Percentiles rank a stretch among this genome's conserved stretches.
These are phyloP conservation scores for Microcyclospora tardicrescens DNA, from an alignment of 2,329 filamentous ascomycete species.

Conservation along the genomic window DNA sequence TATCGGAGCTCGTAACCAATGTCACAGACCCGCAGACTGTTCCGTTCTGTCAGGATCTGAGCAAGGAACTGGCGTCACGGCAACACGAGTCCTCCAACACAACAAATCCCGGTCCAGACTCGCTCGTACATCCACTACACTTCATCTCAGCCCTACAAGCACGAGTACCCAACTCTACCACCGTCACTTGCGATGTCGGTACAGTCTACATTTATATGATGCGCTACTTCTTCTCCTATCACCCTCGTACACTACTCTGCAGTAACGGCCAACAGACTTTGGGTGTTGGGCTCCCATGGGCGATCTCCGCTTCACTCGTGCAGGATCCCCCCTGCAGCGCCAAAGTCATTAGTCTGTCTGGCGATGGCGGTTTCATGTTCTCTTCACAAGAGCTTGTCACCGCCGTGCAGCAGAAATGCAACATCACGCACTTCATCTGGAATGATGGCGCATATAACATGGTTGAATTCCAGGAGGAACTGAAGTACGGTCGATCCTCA, in stretches of 20 bases:
- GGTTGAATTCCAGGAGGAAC: slow-evolving; percentile 40
- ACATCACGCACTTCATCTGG: slow-evolving; percentile 40
- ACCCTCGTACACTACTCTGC: slow-evolving; percentile 33
- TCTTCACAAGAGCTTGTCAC: slow-evolving; percentile 34
- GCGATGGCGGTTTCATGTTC: slow-evolving; percentile 40
- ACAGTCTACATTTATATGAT: slow-evolving; percentile 39
- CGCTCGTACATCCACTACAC: slow-evolving; percentile 33
- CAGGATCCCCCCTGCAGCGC: slow-evolving; percentile 31
- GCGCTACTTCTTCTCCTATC: slow-evolving; percentile 33
- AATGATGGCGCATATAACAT: slow-evolving; percentile 40
- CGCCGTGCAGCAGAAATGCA: slow-evolving; percentile 34
- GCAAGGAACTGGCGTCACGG: slow-evolving; percentile 27
- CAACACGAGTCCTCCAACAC: slow-evolving; percentile 11
- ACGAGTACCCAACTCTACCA: slow-evolving; percentile 28
- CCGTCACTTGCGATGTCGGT: slow-evolving; percentile 34
- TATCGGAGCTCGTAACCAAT: slow-evolving; percentile 21
- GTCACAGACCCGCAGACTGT: slow-evolving; percentile 26
- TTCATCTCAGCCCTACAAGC: slow-evolving; percentile 34
- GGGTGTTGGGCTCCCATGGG: slow-evolving; percentile 37
- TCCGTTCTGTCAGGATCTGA: slow-evolving; percentile 22
- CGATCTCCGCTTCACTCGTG: slow-evolving; percentile 33
- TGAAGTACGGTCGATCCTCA: slow-evolving; percentile 35
- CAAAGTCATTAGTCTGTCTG: slow-evolving; percentile 34
- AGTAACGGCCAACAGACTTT: slow-evolving; percentile 39
- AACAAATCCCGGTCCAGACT: slow-evolving; percentile 8